Percentiles rank a stretch among this genome's conserved stretches.
phyloP scores from a whole-genome alignment of 2,329 filamentous ascomycete species.

The Diplodia intermedia region DNA sequence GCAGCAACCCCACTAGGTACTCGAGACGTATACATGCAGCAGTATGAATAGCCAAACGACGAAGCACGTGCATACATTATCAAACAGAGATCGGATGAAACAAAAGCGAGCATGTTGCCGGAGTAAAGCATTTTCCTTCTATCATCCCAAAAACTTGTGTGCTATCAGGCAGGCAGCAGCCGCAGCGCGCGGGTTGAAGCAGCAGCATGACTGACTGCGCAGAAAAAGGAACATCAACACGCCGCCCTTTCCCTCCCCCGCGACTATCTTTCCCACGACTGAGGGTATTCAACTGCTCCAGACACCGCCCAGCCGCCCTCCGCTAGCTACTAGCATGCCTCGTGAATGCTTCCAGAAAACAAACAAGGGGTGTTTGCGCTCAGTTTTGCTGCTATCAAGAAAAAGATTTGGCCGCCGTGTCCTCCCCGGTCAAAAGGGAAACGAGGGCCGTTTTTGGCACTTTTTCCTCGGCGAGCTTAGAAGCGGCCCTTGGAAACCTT shows the following conservation, averaged over 20 bases:
- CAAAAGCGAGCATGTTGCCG: not conserved
- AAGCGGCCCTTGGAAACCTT: constrained; percentile 58
- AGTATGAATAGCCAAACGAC: not conserved
- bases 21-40: not conserved
- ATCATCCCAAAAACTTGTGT: constrained; percentile 29
- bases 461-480: constrained; percentile 41
- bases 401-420: not conserved
- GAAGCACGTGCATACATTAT: constrained; percentile 25
- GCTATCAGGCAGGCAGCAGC: constrained; percentile 29
- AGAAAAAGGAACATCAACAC: constrained; percentile 28
- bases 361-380: constrained; percentile 3
- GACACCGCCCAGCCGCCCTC: constrained; percentile 25
- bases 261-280: constrained; percentile 20
- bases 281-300: constrained; percentile 25
- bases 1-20: too few species aligned
- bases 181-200: not conserved
- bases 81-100: not conserved
- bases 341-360: constrained; percentile 27
- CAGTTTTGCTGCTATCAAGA: constrained; percentile 15
- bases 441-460: not conserved
- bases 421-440: not conserved
- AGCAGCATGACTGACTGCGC: constrained; percentile 14
- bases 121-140: constrained; percentile 32
- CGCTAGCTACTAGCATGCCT: constrained; percentile 23
- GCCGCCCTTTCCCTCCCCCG: not conserved